Base-by-base conservation (phyloP, 2,329 filamentous ascomycete genomes). In the Epichloe scottii region DNA sequence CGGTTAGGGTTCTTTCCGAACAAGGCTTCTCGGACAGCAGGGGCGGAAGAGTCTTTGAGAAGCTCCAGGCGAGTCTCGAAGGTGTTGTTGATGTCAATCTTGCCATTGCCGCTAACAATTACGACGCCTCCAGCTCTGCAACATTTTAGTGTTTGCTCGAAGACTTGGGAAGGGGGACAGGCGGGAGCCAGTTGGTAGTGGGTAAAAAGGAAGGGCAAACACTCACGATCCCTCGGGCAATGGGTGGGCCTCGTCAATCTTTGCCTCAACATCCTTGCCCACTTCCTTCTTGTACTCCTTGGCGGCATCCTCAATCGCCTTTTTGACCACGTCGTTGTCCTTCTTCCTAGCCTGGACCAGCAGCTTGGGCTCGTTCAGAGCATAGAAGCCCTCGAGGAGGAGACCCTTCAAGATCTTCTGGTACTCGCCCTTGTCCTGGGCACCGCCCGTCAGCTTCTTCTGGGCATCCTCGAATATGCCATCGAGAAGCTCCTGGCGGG, bases 11-110 rank as follows among this genome's bases (percentile, higher is more conserved):
- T 98, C 74, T 88, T 84, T 54, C 93, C 93, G 64, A 98, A 98
- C 53, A 98, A 77, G 15, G 85, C 85, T 68, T 86, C 80, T 63
- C 93, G 81, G 62, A 98, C 84, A 43, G 82, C 82, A 14, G 93
- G 93, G 53, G 96, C 79, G 48, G 88, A 87, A 59, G 87, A 86
- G 52, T 84, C 83, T 71, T 95, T 85, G 57, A 97, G 81, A 54
- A 97, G 76, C 63, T 79, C 80, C 69, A 98, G 76, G 58, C 93
- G 84, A 66, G 95, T 87, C 67, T 97, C 93, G 60, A 97, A 87
- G 51, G 93, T 97, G 76, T 98, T 97, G 79, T 96, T 90, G 69
- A 98, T 91, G 63, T 95, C 89, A 66, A 98, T 97, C 78, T 91
- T 96, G 66, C 93, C 93, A 57, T 77, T 77, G 59, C 86, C 84